Percentiles rank a stretch among this genome's conserved stretches.
Evolutionary conservation across 1,139 yeast species (phyloP).

Genomic region (Geotrichum citri-aurantii): DNA sequence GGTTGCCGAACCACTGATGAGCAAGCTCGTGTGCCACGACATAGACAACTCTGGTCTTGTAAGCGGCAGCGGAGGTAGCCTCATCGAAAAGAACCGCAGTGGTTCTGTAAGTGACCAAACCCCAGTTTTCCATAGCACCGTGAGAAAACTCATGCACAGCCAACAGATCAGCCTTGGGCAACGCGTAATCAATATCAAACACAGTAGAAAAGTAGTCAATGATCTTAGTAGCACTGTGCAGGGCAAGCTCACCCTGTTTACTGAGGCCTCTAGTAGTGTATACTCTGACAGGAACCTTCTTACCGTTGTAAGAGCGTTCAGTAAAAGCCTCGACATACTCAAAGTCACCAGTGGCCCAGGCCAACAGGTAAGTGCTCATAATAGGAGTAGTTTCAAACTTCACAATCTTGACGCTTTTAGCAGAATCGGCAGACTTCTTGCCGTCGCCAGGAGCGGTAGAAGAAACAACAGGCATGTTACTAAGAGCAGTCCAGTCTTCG

Average conservation of each 20-base stretch:
- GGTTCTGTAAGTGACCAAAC: conserved; percentile 74
- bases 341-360: conserved; percentile 73
- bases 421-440: conserved; percentile 38
- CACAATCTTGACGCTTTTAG: conserved; percentile 34
- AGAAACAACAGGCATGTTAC: conserved; percentile 69
- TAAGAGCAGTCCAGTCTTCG: conserved; percentile 56
- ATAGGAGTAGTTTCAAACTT: conserved; percentile 55
- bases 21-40: conserved; percentile 89
- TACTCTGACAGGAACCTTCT: conserved; percentile 60
- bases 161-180: conserved; percentile 71
- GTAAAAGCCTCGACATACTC: conserved; percentile 55
- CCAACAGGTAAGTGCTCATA: conserved; percentile 71
- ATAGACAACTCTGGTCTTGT: conserved; percentile 75
- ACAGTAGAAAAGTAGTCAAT: conserved; percentile 59
- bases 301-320: conserved; percentile 40
- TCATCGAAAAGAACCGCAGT: conserved; percentile 69
- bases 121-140: conserved; percentile 94
- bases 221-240: conserved; percentile 59
- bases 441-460: conserved; percentile 46
- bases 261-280: conserved; percentile 68
- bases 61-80: conserved; percentile 57
- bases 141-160: conserved; percentile 80
- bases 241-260: conserved; percentile 58
- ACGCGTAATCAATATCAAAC: conserved; percentile 61
- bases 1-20: conserved; percentile 90